phyloP scores from a whole-genome alignment of 1,139 yeast genomes.

The Meyerozyma guilliermondii region DNA sequence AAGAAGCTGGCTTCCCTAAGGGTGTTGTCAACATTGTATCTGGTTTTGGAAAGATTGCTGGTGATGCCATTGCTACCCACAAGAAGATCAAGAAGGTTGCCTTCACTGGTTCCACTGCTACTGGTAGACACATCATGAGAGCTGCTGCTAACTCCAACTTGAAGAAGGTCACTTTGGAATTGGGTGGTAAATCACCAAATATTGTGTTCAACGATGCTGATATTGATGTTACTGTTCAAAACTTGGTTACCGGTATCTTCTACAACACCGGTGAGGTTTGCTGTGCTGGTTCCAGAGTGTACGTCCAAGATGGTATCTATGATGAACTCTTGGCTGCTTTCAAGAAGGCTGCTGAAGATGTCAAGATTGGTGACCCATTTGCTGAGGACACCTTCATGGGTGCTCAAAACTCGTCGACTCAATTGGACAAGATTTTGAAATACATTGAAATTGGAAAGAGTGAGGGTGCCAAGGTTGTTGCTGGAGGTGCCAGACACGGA shows the following conservation, averaged over 20 bases:
- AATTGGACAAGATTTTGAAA: constrained; percentile 67
- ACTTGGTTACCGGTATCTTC: constrained; percentile 60
- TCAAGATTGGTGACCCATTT: constrained; percentile 70
- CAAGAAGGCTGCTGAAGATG: constrained; percentile 51
- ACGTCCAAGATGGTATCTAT: constrained; percentile 71
- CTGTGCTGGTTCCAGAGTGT: constrained; percentile 81
- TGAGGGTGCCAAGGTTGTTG: constrained; percentile 69
- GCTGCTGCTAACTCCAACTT: constrained; percentile 64
- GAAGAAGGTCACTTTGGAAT: constrained; percentile 78
- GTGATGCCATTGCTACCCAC: constrained; percentile 68
- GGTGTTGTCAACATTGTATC: constrained; percentile 75
- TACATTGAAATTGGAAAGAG: constrained; percentile 69
- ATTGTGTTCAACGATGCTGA: constrained; percentile 74
- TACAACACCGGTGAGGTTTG: constrained; percentile 88
- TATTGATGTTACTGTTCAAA: constrained; percentile 55
- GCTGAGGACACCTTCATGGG: constrained; percentile 72
- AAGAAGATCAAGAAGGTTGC: constrained; percentile 71
- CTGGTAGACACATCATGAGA: constrained; percentile 73
- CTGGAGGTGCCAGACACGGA: constrained; percentile 73
- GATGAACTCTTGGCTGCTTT: constrained; percentile 60
- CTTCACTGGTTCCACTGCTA: constrained; percentile 81
- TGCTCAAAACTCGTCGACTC: constrained; percentile 75
- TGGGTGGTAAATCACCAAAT: constrained; percentile 86
- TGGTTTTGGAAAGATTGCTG: constrained; percentile 77
- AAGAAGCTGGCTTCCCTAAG: constrained; percentile 72